Evolutionary conservation across 768 basidiomycete species (phyloP), one percentile per base, ranked within the genome.

Genomic region (Strobilomyces confusus): DNA sequence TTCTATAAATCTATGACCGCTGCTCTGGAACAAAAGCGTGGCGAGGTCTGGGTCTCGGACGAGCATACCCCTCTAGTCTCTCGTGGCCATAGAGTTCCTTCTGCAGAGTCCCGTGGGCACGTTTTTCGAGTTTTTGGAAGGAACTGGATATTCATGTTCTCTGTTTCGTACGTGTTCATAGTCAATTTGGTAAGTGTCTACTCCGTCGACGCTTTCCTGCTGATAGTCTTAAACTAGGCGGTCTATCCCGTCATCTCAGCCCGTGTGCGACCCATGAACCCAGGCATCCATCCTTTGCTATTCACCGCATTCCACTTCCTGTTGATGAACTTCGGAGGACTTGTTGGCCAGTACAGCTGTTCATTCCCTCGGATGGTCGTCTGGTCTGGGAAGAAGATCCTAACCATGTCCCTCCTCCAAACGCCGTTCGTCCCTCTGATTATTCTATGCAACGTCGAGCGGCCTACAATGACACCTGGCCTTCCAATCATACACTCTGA

Each of bases 311-410:
- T 86, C 32, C 88, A 91, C 63, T 91, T 92, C 72, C 73, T 91
- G 30, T 73, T 85, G 20, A 87, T 87, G 72, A 89, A 85, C 61
- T 37, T 77, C 19, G 87, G 87, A 13, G 89, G 89, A 66, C 80
- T 89, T 55, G 38, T 77, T 5, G 89, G 88, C 19, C 82, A 86
- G 51, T 82, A 79, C 59, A 61, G 3, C 66, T 91, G 36, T 92
- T 94, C 73, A 80, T 95, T 50, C 89, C 90, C 26, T 63, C 92
- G 44, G 76, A 92, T 17, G 74, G 85, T 70, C 93, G 91, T 46
- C 44, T 45, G 36, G 36, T 38, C 36, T 5, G 51, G 22, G 8
- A 52, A 25, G 51, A 46, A 46, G 22, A 52, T 47, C 25, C 38
- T 52, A 8, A 22, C n/a, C 37, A 40, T 52, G 44, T 46, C 51